Percentiles rank a stretch among this genome's conserved stretches.
Evolutionary conservation across 129 eudicot species (phyloP).

Genomic region (Artemisia argyi): DNA sequence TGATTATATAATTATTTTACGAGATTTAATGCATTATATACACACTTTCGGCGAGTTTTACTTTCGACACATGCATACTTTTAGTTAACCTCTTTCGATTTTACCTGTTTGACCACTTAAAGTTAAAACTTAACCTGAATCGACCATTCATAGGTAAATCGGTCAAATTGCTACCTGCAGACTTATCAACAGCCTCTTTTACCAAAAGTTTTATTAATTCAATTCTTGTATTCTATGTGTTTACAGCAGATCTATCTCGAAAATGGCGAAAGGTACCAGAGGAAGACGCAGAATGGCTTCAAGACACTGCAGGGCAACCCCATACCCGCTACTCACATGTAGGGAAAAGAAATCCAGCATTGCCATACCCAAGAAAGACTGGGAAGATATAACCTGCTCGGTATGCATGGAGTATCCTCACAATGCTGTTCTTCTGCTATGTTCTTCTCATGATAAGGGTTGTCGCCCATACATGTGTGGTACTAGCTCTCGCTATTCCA

Average conservation of each 20-base stretch:
- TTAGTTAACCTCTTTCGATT: background rate
- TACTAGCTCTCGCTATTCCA: conserved; percentile 84
- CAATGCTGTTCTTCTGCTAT: conserved; percentile 89
- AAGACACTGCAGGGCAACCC: conserved; percentile 66
- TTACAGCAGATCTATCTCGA: conserved; percentile 14
- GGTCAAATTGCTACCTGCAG: too few species aligned
- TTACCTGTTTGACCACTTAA: background rate
- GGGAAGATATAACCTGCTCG: conserved; percentile 85
- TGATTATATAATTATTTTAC: background rate
- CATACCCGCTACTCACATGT: conserved; percentile 54
- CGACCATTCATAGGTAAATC: too few species aligned
- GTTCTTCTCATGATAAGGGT: conserved; percentile 90
- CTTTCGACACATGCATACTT: too few species aligned
- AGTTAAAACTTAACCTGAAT: too few species aligned
- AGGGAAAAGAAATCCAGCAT: conserved; percentile 40
- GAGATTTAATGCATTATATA: background rate
- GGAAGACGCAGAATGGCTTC: conserved; percentile 83
- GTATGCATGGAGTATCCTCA: conserved; percentile 97
- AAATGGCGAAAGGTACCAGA: conserved; percentile 81
- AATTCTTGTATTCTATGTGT: background rate
- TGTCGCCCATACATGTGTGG: conserved; percentile 99
- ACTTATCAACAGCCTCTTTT: too few species aligned
- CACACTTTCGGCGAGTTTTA: too few species aligned
- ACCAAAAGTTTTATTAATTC: too few species aligned
- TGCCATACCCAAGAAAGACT: conserved; percentile 55